Base-by-base conservation (phyloP, 129 eudicot species). In the Lonicera japonica region DNA sequence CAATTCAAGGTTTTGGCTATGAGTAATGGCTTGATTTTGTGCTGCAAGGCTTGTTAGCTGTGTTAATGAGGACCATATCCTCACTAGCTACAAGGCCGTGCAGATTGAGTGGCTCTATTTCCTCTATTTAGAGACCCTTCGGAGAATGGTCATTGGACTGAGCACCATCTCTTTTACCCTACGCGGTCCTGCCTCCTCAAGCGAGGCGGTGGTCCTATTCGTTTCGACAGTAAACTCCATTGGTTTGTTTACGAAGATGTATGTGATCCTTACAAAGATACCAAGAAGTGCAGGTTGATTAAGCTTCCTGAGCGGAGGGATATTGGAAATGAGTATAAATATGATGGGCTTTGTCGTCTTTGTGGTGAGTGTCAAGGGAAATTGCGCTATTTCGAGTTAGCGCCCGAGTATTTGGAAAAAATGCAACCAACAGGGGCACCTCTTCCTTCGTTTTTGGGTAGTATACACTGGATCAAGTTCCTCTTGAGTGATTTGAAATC, bases 231-330 rank as follows among this genome's bases (percentile, higher is more conserved):
- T 51, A 56, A 36, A 56, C 61, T 80, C 40, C 86, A 76, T 61
- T 80, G 82, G 86, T 76, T 76, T 56, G 79, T 76, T 54, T 63
- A 69, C n/a, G 76, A 61, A 15, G 58, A 76, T 65, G 86, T 79
- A 36, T 80, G 69, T 52, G 70, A 80, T 62, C 86, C 86, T 8
- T 46, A 68, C 21, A 67, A 52, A 45, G 70, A 72, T 43, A 70
- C 45, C 1, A 68, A 76, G 0, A 46, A 23, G 0, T 80, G 79
- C 47, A 69, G 74, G 13, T 51, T 80, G 47, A 73, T 76, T 6
- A 69, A 43, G 5, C 72, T 80, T 34, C 82, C 86, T 0, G 71
- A 61, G 5, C 79, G 67, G n/a, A 69, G 79, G 24, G 73, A 76
- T 21, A 25, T 47, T 15, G 82, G 69, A 41, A 69, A 11, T 52